Evolutionary conservation across 225 moss, liverwort and hornwort genomes (phyloP), one percentile per base, ranked within the genome.

Genomic region (Sphagnum tenellum): DNA sequence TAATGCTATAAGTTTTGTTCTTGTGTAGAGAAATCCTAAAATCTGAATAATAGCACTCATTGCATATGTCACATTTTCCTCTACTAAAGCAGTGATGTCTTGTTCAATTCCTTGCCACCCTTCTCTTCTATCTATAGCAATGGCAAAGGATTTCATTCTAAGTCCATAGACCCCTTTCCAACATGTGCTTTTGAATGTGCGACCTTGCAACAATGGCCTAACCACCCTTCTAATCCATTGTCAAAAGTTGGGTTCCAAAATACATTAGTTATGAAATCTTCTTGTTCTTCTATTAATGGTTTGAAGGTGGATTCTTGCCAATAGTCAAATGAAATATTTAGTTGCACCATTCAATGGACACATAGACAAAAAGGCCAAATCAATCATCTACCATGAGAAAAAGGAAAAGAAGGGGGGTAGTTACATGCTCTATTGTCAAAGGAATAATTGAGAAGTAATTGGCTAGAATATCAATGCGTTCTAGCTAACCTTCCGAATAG

Each of bases 51-150:
- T 49, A 44, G 82, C 85, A 51, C 46, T 59, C 59, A 82, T 69
- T 55, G 71, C 56, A 60, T 85, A 85, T 9, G 76, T 72, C 78
- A 73, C 74, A 55, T 71, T 70, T 47, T 72, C 54, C 67, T 78
- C 65, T 66, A 85, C 78, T 12, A 74, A 63, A 50, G 62, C 65
- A 63, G 79, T 76, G 62, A 79, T 79, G 57, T 85, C 84, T 65
- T 85, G 82, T 65, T 82, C 76, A 6, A 85, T 76, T 13, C 85
- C 85, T 69, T 85, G 85, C 85, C 79, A 82, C 14, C 57, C 74
- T 67, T 75, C 74, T 54, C 73, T 69, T 68, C 85, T 81, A 7
- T 82, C 67, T 69, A 78, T 50, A 59, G 74, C 85, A 59, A 79
- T n/a, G 59, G 85, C 81, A 68, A 81, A 85, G 29, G 76, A 72